Evolutionary conservation across 176 grass and related monocot genomes (phyloP), one percentile per base, ranked within the genome.

Genomic region (Echinochloa phyllopogon): DNA sequence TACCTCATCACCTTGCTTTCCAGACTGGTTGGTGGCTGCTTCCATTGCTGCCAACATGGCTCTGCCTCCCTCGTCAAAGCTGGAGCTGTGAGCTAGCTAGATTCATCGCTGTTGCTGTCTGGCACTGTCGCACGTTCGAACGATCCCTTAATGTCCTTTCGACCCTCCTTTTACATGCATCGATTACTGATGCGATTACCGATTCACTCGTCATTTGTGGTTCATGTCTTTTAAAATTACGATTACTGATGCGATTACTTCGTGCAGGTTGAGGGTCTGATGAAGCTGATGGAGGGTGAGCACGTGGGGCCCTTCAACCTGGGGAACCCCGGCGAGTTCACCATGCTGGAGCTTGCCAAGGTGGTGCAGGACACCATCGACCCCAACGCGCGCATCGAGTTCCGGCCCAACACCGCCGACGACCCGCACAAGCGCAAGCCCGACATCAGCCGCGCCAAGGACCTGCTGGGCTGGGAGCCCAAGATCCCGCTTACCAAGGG

Each of bases 401-500:
- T 94, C 89, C 56, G 89, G 43, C 71, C 76, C 0, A 97, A 97
- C 94, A 97, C 94, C 39, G 87, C 87, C 60, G 94, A 97, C 55
- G 94, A 97, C 80, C 94, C 94, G 55, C 94, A 97, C 94, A 97
- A 92, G 87, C 90, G 94, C 79, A 97, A 94, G 83, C 94, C 94
- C 0, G 94, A 97, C 85, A 94, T 97, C 85, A 76, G 79, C 63
- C 85, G 83, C 47, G 94, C 94, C 62, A 97, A 92, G 90, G 89
- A 94, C 43, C 82, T 90, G 53, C 91, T 97, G 0, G 91, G 89
- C 0, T 97, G 94, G 94, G 91, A 97, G 84, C 94, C 94, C 84
- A 94, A 90, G 82, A 45, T 97, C 47, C 23, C 94, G 0, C 89
- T 97, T 52, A 39, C 38, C 6, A 51, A 97, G 50, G 94, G 94